These are phyloP conservation scores for Penicillium egyptiacum DNA, from an alignment of 495 filamentous ascomycete species.

Conservation along the genomic window DNA sequence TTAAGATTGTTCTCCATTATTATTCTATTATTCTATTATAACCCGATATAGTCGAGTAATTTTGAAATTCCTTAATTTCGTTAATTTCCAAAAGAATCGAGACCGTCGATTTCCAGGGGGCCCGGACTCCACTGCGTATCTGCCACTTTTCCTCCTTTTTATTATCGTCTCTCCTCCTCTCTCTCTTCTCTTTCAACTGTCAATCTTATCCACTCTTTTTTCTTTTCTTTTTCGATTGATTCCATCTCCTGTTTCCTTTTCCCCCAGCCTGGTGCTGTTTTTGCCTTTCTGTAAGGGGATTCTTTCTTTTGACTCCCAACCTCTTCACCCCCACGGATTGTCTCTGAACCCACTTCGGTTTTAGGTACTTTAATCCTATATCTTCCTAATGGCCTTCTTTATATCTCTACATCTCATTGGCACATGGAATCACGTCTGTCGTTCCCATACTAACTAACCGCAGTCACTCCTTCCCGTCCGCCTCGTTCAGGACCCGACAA, in stretches of 20 bases:
- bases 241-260: constrained; percentile 7
- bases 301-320: constrained; percentile 15
- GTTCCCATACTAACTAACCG: constrained; percentile 2
- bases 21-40: too few relatives aligned
- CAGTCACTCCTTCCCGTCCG: constrained; percentile 10
- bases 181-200: constrained; percentile 25
- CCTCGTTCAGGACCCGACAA: background rate
- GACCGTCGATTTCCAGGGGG: constrained; percentile 10
- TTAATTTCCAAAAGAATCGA: constrained; percentile 8
- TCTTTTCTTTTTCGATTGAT: background rate
- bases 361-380: constrained; percentile 9
- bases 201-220: constrained; percentile 14
- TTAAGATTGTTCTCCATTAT: background rate
- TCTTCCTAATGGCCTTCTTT: background rate
- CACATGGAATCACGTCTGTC: background rate
- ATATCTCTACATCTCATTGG: background rate
- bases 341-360: constrained; percentile 16
- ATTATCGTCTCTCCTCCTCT: constrained; percentile 19
- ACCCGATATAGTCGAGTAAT: too few relatives aligned
- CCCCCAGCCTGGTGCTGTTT: constrained; percentile 43
- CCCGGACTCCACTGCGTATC: constrained; percentile 5
- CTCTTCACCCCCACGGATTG: constrained; percentile 12
- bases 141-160: constrained; percentile 15
- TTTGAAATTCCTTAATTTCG: background rate
- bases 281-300: constrained; percentile 29